Evolutionary conservation across 345 rosid species (phyloP).

Genomic region (Pelargonium nanum): DNA sequence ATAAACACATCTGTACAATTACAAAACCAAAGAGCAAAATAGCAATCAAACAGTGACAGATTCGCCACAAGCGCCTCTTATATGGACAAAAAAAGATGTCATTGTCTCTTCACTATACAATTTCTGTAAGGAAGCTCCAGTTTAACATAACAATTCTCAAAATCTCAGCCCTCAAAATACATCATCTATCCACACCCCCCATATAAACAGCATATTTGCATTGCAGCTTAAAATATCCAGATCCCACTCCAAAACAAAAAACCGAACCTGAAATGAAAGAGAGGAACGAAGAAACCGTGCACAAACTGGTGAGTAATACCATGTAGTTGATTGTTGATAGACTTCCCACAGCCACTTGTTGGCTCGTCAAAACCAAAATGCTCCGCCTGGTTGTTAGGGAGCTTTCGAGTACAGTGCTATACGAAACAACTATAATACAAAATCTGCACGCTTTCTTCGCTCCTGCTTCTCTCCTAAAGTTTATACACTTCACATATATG

Average conservation of each 20-base stretch:
- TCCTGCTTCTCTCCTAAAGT: slow-evolving; percentile 25
- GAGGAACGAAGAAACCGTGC: too few relatives aligned
- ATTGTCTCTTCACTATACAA: background rate
- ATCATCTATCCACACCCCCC: background rate
- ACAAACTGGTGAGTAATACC: too few relatives aligned
- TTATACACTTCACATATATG: slow-evolving; percentile 28
- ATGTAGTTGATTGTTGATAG: too few relatives aligned
- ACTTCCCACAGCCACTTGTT: too few relatives aligned
- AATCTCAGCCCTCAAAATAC: background rate
- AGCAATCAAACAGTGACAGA: too few relatives aligned
- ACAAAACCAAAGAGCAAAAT: too few relatives aligned
- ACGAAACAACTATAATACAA: slow-evolving; percentile 26
- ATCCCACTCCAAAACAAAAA: background rate
- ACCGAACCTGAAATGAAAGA: background rate
- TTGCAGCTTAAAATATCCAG: background rate
- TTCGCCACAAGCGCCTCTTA: too few relatives aligned
- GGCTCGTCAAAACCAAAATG: slow-evolving; percentile 4
- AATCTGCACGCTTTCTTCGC: slow-evolving; percentile 20
- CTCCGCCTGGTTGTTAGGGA: slow-evolving; percentile 11
- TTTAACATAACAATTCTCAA: background rate
- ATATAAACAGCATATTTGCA: too few relatives aligned
- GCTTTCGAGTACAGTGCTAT: too few relatives aligned
- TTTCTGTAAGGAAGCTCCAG: background rate
- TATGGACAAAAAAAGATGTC: background rate
- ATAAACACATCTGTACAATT: too few relatives aligned